Evolutionary conservation across 1,284 basidiomycete species (phyloP), one percentile per base, ranked within the genome.

Genomic region (Ceratobasidium sp.): DNA sequence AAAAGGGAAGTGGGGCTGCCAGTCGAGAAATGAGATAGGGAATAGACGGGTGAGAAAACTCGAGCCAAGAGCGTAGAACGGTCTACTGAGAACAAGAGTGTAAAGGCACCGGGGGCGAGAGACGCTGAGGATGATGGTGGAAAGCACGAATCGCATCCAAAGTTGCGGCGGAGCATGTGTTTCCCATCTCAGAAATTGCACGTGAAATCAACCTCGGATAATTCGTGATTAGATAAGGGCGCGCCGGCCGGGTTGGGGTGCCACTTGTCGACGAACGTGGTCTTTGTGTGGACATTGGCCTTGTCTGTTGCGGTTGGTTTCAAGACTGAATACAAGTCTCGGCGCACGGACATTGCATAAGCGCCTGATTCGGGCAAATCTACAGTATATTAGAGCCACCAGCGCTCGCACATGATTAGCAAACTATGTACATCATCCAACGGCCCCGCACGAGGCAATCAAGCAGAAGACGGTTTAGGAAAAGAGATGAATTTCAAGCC

Each of bases 71-170:
- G 63, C n/a, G 23, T 9, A 28, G 58, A 28, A 23, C 23, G 49
- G 7, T 1, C 23, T 38, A 26, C 32, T 32, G 49, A 41, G 23
- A 26, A 46, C 8, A 23, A 38, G 49, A 38, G 55, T 58, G 69
- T 21, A 58, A 28, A 71, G 69, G 69, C 57, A 71, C 69, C 69
- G 69, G 69, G 52, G 57, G 57, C 35, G 50, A 30, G 44, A 49
- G n/a, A 43, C 21, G 69, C 41, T 41, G 52, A 55, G 64, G 55
- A n/a, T 61, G 57, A 61, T 61, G 63, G 69, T 11, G 30, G 64
- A 43, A 59, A 58, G 67, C 4, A 38, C 52, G 50, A 71, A 58
- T 47, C 55, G 44, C 69, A 71, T 52, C 69, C 55, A 35, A 58
- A 35, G 6, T 62, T 47, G 54, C 47, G 28, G 69, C 69, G 43